A percentile compares a stretch with the other conserved stretches of the same genome.
phyloP scores from a whole-genome alignment of 257 asterid genomes.

The Petrea volubilis region DNA sequence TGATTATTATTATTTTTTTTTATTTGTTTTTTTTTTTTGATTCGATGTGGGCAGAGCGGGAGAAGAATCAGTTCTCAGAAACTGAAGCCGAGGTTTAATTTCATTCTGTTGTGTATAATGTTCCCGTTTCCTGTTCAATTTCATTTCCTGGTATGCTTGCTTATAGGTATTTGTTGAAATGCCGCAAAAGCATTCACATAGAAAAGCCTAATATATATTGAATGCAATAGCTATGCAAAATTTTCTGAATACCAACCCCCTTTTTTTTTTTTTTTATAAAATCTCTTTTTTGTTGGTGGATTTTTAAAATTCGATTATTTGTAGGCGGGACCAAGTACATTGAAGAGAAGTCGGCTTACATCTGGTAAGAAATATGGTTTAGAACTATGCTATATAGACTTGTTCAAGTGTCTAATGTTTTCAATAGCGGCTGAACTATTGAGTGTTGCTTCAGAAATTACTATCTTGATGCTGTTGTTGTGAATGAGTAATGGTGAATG shows the following conservation, averaged over 20 bases:
- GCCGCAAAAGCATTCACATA: background rate
- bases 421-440: background rate
- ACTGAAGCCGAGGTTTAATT: constrained; percentile 51
- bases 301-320: background rate
- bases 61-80: constrained; percentile 65
- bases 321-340: constrained; percentile 68
- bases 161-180: background rate
- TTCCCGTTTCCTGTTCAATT: background rate
- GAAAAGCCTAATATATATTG: constrained; percentile 5
- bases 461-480: constrained; percentile 2
- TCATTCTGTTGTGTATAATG: background rate
- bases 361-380: constrained; percentile 43
- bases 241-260: background rate
- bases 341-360: constrained; percentile 65
- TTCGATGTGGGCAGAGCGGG: constrained; percentile 55
- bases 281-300: background rate
- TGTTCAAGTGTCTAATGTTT: background rate
- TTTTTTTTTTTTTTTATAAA: background rate
- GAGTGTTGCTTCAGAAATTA: background rate
- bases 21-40: background rate
- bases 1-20: background rate
- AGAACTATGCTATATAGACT: background rate
- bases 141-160: background rate
- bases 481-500: background rate
- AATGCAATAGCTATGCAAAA: background rate